phyloP scores from a whole-genome alignment of 2,329 filamentous ascomycete species.

The Alternaria infectoria region DNA sequence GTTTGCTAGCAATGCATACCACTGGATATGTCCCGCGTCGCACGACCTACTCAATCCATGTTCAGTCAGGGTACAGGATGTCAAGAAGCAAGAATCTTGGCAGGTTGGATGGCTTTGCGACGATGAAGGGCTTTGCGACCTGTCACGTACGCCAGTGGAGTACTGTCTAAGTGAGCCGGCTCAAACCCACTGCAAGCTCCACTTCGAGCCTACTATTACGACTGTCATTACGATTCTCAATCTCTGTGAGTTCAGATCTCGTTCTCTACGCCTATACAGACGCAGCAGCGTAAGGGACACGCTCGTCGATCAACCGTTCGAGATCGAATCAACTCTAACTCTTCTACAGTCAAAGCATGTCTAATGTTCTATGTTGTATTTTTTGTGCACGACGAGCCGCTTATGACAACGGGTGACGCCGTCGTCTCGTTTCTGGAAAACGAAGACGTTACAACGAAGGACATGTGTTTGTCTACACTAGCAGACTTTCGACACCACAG shows the following conservation, averaged over 20 bases:
- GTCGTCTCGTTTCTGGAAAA: conserved; percentile 26
- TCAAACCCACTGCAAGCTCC: conserved; percentile 21
- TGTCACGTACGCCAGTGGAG: conserved; percentile 6
- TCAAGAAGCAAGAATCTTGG: neutral
- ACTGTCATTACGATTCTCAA: conserved; percentile 24
- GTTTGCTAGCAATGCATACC: neutral
- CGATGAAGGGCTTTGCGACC: neutral
- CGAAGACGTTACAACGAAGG: conserved; percentile 14
- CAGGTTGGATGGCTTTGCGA: neutral
- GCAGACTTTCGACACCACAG: conserved; percentile 6
- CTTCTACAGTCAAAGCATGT: conserved; percentile 20
- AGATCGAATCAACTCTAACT: neutral
- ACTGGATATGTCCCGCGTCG: conserved; percentile 15
- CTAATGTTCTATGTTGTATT: conserved; percentile 27
- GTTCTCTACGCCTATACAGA: neutral
- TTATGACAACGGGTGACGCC: conserved; percentile 34
- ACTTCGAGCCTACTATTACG: conserved; percentile 20
- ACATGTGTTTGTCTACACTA: conserved; percentile 20
- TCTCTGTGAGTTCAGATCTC: neutral
- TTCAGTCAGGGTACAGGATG: neutral
- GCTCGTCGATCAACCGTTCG: neutral
- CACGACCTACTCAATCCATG: neutral
- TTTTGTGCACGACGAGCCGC: conserved; percentile 19
- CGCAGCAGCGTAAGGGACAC: neutral
- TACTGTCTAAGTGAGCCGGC: conserved; percentile 29